Evolutionary conservation across 2,329 filamentous ascomycete species (phyloP).

Genomic region (Aspergillus luchuensis): DNA sequence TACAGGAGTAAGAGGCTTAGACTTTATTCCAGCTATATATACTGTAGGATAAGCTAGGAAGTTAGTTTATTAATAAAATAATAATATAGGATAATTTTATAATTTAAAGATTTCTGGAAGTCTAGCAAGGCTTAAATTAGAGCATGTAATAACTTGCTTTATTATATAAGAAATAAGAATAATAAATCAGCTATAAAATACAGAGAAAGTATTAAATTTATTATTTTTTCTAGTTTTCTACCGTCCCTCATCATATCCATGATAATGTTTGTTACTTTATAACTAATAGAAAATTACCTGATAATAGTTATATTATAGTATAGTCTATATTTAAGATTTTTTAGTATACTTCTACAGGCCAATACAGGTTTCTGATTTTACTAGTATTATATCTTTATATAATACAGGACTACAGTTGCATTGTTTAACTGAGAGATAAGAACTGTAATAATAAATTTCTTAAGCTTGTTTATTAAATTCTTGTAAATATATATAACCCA

Average conservation of each 20-base stretch:
- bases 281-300: constrained; percentile 8
- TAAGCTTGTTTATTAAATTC: constrained; percentile 59
- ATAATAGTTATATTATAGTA: background rate
- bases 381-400: constrained; percentile 9
- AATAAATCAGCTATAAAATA: constrained; percentile 60
- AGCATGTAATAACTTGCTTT: constrained; percentile 51
- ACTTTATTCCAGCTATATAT: constrained; percentile 46
- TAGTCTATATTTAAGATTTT: constrained; percentile 14
- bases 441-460: constrained; percentile 55
- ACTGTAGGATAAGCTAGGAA: constrained; percentile 2
- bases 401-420: constrained; percentile 14
- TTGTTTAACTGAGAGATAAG: constrained; percentile 20
- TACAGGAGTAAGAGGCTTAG: constrained; percentile 56
- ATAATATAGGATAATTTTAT: background rate
- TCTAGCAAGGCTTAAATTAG: background rate
- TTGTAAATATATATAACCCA: constrained; percentile 36
- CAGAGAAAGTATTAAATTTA: constrained; percentile 62
- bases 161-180: constrained; percentile 69
- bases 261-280: constrained; percentile 14
- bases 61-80: background rate
- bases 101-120: constrained; percentile 7
- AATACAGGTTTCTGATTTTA: constrained; percentile 1
- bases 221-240: constrained; percentile 50
- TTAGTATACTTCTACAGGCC: constrained; percentile 7
- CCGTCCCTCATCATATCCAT: constrained; percentile 10